Conservation (phyloP, 2,329 filamentous ascomycete species). For the Calonectria crousiana region DNA sequence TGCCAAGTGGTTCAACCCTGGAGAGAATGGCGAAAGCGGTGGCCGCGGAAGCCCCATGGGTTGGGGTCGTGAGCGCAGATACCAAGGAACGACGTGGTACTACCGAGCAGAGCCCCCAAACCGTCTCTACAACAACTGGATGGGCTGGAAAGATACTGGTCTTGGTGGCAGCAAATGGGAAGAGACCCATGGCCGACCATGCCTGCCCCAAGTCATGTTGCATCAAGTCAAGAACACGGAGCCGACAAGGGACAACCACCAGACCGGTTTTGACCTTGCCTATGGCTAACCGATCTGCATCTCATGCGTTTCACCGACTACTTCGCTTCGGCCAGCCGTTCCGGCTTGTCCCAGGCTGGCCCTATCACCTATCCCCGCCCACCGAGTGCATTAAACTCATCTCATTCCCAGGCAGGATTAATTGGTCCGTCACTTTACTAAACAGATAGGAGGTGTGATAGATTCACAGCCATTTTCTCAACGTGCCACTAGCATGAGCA, state of each 20-base stretch:
- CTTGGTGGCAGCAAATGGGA: constrained; percentile 70
- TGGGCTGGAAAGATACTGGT: constrained; percentile 68
- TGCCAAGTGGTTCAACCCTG: constrained; percentile 71
- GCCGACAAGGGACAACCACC: constrained; percentile 60
- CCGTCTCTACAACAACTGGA: constrained; percentile 72
- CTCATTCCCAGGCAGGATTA: constrained; percentile 3
- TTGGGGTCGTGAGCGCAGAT: constrained; percentile 69
- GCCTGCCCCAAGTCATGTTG: constrained; percentile 69
- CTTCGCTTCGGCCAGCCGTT: constrained; percentile 19
- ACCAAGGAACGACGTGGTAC: constrained; percentile 72
- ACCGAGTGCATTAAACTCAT: neutral
- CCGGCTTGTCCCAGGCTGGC: constrained; percentile 12
- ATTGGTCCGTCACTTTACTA: neutral
- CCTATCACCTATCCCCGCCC: neutral
- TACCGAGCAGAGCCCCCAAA: constrained; percentile 69
- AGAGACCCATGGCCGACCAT: constrained; percentile 65
- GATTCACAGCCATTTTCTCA: neutral
- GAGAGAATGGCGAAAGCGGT: constrained; percentile 65
- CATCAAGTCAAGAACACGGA: constrained; percentile 71
- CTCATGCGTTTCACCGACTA: constrained; percentile 5
- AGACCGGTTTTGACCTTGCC: constrained; percentile 52
- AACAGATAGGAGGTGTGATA: neutral
- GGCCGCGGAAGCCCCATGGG: constrained; percentile 69
- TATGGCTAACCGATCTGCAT: constrained; percentile 49
- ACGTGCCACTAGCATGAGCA: neutral